phyloP scores from a whole-genome alignment of 805 yeast species.

The Starmerella bombicola region DNA sequence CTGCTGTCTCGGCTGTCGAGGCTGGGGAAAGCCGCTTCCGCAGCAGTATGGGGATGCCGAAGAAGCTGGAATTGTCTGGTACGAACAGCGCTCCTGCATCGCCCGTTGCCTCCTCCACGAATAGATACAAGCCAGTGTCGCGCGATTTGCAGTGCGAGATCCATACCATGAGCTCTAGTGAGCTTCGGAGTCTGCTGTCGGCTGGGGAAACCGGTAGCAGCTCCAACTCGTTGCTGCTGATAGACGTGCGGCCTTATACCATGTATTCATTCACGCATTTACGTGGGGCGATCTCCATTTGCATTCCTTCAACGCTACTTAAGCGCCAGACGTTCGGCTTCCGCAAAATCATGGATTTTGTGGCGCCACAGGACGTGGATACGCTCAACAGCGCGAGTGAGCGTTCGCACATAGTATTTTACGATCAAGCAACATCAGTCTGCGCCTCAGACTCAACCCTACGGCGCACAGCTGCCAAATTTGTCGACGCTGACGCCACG shows the following conservation, averaged over 20 bases:
- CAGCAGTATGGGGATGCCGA: too few relatives aligned
- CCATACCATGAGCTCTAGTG: conserved; percentile 10
- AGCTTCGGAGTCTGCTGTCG: conserved; percentile 5
- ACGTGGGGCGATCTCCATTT: conserved; percentile 53
- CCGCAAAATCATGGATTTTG: conserved; percentile 28
- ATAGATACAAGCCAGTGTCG: conserved; percentile 6
- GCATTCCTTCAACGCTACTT: conserved; percentile 79
- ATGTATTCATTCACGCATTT: conserved; percentile 54
- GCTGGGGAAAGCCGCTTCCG: too few relatives aligned
- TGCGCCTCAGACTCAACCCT: conserved; percentile 9
- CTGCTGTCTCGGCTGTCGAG: too few relatives aligned
- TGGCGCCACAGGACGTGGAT: conserved; percentile 27
- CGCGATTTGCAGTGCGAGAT: conserved; percentile 1
- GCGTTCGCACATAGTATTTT: conserved; percentile 17
- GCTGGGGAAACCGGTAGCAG: background rate
- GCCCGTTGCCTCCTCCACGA: background rate
- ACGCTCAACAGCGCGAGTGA: conserved; percentile 21
- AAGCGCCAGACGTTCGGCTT: conserved; percentile 63
- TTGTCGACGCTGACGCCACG: conserved; percentile 12
- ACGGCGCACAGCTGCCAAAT: conserved; percentile 19
- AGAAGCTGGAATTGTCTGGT: too few relatives aligned
- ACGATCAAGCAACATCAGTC: conserved; percentile 18
- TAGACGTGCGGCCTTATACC: conserved; percentile 74
- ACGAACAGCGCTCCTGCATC: background rate
- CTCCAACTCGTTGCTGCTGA: conserved; percentile 32